Base-by-base conservation (phyloP, 2,329 filamentous ascomycete species). In the Hansfordia pulvinata region DNA sequence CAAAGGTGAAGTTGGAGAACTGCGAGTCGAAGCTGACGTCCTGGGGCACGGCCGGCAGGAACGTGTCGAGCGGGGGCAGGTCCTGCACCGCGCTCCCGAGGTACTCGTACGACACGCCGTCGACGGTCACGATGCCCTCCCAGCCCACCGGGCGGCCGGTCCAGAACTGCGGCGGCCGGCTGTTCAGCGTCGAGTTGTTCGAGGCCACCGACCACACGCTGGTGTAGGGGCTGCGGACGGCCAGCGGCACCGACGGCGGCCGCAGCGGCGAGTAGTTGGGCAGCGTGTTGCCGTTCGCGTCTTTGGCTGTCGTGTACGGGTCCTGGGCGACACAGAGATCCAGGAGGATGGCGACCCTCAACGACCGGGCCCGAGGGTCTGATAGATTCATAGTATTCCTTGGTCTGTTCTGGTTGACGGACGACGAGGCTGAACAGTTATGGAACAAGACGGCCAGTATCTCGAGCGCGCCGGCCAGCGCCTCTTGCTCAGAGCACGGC, bases 121-220 rank as follows among this genome's bases (percentile, higher is more conserved):
- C 59, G 54, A 68, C 58, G 22, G 64, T 47, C 4, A 58, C 60
- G 37, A 68, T n/a, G n/a, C n/a, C n/a, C n/a, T n/a, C n/a, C n/a
- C n/a, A 62, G 9, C 62, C 63, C 27, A 66, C 45, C 9, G 41
- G 43, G 13, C 39, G 41, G 18, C 80, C 79, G 6, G 76, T 81
- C 63, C 76, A 86, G 49, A 86, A 85, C n/a, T n/a, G n/a, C 49
- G 86, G 88, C 14, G 84, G 84, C 84, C 84, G 92, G 53, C 71
- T 68, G 28, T 72, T 66, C 83, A 83, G 92, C 2, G 84, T 84
- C 24, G 64, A 64, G 30, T 77, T 67, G 38, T 84, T 66, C 20
- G 82, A 80, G 49, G 69, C 64, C 25, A 62, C 60, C 30, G 82
- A 46, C 69, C 69, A 74, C 18, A 65, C 60, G 43, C 65, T 72